phyloP scores from a whole-genome alignment of 805 yeast genomes.

The Candida lessepsii region DNA sequence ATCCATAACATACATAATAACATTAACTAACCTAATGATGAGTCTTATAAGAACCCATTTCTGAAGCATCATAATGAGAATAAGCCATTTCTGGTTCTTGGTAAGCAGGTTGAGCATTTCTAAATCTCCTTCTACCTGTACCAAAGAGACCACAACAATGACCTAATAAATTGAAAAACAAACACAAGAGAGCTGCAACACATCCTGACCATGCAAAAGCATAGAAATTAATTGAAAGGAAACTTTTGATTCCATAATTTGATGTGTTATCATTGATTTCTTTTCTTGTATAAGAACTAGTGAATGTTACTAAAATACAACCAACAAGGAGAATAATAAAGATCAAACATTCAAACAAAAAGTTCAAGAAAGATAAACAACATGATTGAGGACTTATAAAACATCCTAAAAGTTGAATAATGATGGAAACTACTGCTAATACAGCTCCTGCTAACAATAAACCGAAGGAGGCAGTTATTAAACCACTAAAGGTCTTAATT shows the following conservation, averaged over 20 bases:
- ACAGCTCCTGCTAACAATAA: slow-evolving; percentile 31
- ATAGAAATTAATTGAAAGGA: slow-evolving; percentile 49
- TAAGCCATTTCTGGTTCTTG: slow-evolving; percentile 25
- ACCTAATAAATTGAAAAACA: slow-evolving; percentile 35
- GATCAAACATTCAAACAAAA: slow-evolving; percentile 44
- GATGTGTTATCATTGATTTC: slow-evolving; percentile 49
- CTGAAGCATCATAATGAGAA: slow-evolving; percentile 14
- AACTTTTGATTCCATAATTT: slow-evolving; percentile 55
- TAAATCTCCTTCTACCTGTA: slow-evolving; percentile 29
- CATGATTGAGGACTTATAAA: slow-evolving; percentile 44
- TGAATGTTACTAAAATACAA: slow-evolving; percentile 63
- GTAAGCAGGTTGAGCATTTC: slow-evolving; percentile 16
- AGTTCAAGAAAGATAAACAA: slow-evolving; percentile 46
- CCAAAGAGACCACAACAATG: slow-evolving; percentile 42
- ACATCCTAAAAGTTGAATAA: slow-evolving; percentile 45
- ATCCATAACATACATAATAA: slow-evolving; percentile 1
- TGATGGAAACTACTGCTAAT: slow-evolving; percentile 45
- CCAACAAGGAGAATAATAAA: slow-evolving; percentile 45
- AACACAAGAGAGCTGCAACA: slow-evolving; percentile 40
- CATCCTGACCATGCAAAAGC: slow-evolving; percentile 67
- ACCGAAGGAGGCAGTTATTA: slow-evolving; percentile 58
- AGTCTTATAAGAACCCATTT: slow-evolving; percentile 10
- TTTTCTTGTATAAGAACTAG: slow-evolving; percentile 47
- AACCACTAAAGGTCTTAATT: slow-evolving; percentile 40
- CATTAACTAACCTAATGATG: background rate